A percentile compares a stretch with the other conserved stretches of the same genome.
These are phyloP conservation scores for Chrysanthemum lavandulifolium DNA, from an alignment of 129 eudicot genomes.

Conservation along the genomic window DNA sequence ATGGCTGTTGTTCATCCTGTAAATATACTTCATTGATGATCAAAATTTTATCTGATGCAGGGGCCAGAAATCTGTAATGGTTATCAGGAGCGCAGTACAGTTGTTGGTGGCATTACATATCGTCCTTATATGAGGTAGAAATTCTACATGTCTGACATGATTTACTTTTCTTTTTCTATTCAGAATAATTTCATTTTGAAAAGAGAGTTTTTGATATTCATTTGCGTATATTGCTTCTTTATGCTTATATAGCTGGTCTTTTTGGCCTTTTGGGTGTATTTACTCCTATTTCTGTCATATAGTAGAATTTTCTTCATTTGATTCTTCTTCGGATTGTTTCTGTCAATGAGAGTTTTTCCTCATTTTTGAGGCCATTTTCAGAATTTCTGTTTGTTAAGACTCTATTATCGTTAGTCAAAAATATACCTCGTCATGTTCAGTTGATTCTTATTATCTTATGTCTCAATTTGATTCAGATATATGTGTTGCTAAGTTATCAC, in stretches of 20 bases:
- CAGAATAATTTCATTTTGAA: background rate
- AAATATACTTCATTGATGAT: conserved; percentile 4
- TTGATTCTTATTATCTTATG: too few relatives aligned
- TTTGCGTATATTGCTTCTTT: background rate
- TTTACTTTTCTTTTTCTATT: background rate
- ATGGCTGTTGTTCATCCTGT: conserved; percentile 9
- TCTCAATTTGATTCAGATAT: too few relatives aligned
- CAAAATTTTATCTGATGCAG: conserved; percentile 41
- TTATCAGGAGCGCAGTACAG: conserved; percentile 59
- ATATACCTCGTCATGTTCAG: too few relatives aligned
- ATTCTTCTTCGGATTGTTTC: background rate
- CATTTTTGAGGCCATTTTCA: too few relatives aligned
- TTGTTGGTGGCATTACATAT: conserved; percentile 96
- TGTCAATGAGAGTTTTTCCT: too few relatives aligned
- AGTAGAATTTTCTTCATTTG: too few relatives aligned
- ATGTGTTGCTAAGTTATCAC: too few relatives aligned
- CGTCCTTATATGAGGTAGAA: conserved; percentile 85
- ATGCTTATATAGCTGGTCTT: background rate
- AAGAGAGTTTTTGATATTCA: background rate
- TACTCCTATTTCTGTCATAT: background rate
- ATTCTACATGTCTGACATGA: conserved; percentile 9
- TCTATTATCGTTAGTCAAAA: too few relatives aligned
- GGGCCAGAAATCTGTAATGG: conserved; percentile 94
- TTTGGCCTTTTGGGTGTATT: background rate
- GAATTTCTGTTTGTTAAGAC: too few relatives aligned